These are phyloP conservation scores for Exsudoporus floridanus DNA, from an alignment of 1,284 basidiomycete species.

Conservation along the genomic window DNA sequence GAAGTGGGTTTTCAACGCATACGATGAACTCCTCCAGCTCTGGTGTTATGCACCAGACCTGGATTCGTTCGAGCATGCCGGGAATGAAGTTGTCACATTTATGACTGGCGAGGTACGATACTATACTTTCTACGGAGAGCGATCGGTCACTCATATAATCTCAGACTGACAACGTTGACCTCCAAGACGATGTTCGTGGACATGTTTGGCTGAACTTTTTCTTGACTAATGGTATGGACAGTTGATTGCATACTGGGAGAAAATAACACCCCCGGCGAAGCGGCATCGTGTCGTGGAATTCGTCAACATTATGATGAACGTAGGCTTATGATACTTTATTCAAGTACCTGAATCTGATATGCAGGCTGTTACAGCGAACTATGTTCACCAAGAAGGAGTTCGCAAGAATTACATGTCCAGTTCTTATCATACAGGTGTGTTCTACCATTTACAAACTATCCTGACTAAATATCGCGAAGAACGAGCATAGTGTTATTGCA, in stretches of 20 bases:
- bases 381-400: conserved; percentile 49
- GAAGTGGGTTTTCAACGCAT: conserved; percentile 55
- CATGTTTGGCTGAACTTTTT: neutral
- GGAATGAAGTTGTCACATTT: conserved; percentile 54
- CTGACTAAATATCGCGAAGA: conserved; percentile 39
- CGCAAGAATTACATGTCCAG: conserved; percentile 57
- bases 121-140: neutral
- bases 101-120: conserved; percentile 49
- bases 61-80: conserved; percentile 64
- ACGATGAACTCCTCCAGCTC: conserved; percentile 59
- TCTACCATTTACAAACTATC: neutral
- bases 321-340: conserved; percentile 35
- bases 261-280: conserved; percentile 50
- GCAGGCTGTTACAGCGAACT: conserved; percentile 43
- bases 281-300: conserved; percentile 53
- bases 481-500: conserved; percentile 56
- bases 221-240: conserved; percentile 31
- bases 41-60: conserved; percentile 69
- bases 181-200: conserved; percentile 51
- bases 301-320: conserved; percentile 57
- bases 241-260: conserved; percentile 67
- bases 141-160: conserved; percentile 18
- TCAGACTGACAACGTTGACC: conserved; percentile 52
- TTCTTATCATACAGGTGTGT: conserved; percentile 68
- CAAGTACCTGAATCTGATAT: neutral